Conservation (phyloP, 139 green algal genomes). For the Closterium sp. region DNA sequence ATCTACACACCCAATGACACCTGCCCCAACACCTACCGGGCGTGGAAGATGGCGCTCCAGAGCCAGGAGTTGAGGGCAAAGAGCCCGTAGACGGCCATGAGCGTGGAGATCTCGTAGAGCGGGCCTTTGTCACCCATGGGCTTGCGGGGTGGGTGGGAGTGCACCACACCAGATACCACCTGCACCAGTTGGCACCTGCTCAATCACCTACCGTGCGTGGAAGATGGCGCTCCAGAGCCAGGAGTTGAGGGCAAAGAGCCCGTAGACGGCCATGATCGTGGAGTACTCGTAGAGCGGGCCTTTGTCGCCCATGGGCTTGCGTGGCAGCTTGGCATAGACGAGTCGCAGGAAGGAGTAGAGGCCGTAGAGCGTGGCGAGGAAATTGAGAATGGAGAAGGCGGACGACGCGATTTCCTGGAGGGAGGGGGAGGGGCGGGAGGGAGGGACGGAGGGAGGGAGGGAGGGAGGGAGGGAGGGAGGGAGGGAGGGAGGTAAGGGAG, state of each 20-base stretch:
- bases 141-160: constrained; percentile 27
- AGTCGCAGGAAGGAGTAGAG: constrained; percentile 9
- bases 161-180: too few relatives aligned
- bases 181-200: background rate
- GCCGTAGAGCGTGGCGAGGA: constrained; percentile 61
- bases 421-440: background rate
- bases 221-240: constrained; percentile 83
- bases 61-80: background rate
- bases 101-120: constrained; percentile 40
- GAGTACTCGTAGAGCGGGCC: constrained; percentile 48
- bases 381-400: constrained; percentile 74
- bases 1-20: too few relatives aligned
- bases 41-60: constrained; percentile 77
- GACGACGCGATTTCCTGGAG: constrained; percentile 72
- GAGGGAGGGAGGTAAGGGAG: background rate
- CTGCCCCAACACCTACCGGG: constrained; percentile 53
- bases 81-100: constrained; percentile 65
- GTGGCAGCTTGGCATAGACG: constrained; percentile 20
- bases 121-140: constrained; percentile 19
- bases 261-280: constrained; percentile 65
- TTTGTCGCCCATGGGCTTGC: constrained; percentile 49
- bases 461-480: background rate
- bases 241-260: constrained; percentile 58
- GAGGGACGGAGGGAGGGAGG: background rate
- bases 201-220: constrained; percentile 64